Evolutionary conservation across 768 basidiomycete species (phyloP), one percentile per base, ranked within the genome.

Genomic region (Cantharellus cinnabarinus): DNA sequence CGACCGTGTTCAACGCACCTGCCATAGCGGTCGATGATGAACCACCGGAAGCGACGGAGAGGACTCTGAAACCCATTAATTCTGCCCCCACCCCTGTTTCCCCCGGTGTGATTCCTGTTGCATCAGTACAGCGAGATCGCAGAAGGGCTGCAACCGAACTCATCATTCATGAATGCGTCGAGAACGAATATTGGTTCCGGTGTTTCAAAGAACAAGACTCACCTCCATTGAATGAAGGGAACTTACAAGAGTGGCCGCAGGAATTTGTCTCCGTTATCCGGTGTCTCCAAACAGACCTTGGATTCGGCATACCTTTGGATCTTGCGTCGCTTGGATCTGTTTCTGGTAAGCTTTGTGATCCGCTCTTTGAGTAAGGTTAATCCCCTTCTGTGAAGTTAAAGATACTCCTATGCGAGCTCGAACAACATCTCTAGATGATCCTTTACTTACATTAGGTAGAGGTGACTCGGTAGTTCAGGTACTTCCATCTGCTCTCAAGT

Each of bases 41-140:
- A 29, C 20, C 20, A 29, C 44, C 44, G 29, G 10, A 48, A 48
- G 10, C 10, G 44, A 48, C 29, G 10, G 44, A 10, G 44, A 10
- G 44, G 44, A 10, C 44, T 29, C 29, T 48, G 10, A 10, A 29
- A 29, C 44, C 10, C 44, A 48, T 48, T 29, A 48, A 73, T 2
- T 76, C 77, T n/a, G 86, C 82, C 0, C 86, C 85, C 0, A 90
- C 88, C 0, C 88, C 88, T 1, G 85, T 89, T 2, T 89, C 87
- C 0, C 88, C 88, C 20, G 85, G 84, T 3, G 82, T 83, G 1
- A 73, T 74, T 0, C 82, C 82, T 3, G 75, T 77, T 0, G 72
- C 79, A 1, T 77, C 77, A 2, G 85, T 85, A 66, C 79, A 79
- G 44, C 10, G 10, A 10, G 10, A 29, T 10, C 29, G 10, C 29